Conservation (phyloP, 257 asterid species). For the Nyctanthes arbortristis region DNA sequence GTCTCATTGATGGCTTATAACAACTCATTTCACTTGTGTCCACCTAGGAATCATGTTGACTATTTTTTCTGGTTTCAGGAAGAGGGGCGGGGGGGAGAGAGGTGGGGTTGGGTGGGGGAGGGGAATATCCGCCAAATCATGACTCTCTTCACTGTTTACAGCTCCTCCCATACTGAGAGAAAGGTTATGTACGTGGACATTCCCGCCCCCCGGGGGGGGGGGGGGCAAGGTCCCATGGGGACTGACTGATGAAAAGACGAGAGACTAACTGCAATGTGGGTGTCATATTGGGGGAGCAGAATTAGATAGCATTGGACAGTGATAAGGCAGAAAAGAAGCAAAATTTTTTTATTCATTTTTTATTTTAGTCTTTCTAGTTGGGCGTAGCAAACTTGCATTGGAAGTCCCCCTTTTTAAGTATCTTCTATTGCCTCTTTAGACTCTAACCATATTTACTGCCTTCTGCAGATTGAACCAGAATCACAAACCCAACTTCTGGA, state of each 20-base stretch:
- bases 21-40: not conserved
- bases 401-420: not conserved
- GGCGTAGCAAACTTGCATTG: not conserved
- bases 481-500: slow-evolving; percentile 79
- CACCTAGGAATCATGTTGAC: not conserved
- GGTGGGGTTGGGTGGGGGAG: no score
- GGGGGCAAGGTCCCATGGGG: no score
- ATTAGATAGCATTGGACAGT: not conserved
- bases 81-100: no score
- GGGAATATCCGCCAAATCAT: no score
- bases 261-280: no score
- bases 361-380: no score
- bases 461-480: slow-evolving; percentile 90
- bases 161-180: no score
- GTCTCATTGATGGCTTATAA: not conserved
- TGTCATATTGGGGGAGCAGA: not conserved
- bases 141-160: no score
- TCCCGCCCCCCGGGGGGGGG: no score
- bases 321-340: no score
- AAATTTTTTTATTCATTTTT: no score
- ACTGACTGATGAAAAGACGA: no score
- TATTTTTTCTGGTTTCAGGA: not conserved
- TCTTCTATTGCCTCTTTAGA: slow-evolving; percentile 3
- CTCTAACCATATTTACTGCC: slow-evolving; percentile 12
- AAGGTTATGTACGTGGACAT: not conserved